These are phyloP conservation scores for Harrya chromipes DNA, from an alignment of 768 basidiomycete species.

Conservation along the genomic window DNA sequence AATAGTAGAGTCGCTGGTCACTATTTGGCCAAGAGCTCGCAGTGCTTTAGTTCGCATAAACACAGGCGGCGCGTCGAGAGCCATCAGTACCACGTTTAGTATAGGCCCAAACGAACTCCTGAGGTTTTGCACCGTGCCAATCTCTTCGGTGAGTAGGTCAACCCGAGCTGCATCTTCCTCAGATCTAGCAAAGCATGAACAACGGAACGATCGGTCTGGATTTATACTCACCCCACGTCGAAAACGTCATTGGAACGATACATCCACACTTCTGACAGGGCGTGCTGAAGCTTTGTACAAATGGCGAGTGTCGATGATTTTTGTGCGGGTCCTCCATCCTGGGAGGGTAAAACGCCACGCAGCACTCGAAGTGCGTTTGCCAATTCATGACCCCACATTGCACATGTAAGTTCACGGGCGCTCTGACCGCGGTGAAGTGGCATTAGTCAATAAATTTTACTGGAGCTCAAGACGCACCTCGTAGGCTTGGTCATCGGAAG, in stretches of 20 bases:
- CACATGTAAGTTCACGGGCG: conserved; percentile 76
- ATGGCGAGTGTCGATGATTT: conserved; percentile 33
- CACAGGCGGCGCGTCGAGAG: conserved; percentile 83
- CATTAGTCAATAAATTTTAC: background rate
- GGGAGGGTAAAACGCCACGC: conserved; percentile 46
- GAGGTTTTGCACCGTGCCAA: conserved; percentile 73
- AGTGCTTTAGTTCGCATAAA: conserved; percentile 95
- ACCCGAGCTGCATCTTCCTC: conserved; percentile 68
- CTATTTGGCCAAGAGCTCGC: conserved; percentile 82
- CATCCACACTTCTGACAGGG: conserved; percentile 73
- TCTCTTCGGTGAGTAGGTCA: conserved; percentile 68
- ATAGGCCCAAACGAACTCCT: conserved; percentile 83
- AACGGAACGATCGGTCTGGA: background rate
- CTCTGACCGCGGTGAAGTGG: conserved; percentile 41
- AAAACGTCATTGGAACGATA: conserved; percentile 71
- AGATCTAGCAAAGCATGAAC: conserved; percentile 40
- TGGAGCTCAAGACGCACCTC: conserved; percentile 48
- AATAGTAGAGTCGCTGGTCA: conserved; percentile 84
- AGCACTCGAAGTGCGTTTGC: conserved; percentile 64
- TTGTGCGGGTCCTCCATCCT: conserved; percentile 30
- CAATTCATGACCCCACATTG: conserved; percentile 80
- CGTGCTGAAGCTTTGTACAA: conserved; percentile 54
- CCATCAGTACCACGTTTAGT: conserved; percentile 69
- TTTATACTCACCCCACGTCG: conserved; percentile 62
- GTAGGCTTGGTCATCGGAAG: conserved; percentile 77